These are phyloP conservation scores for Cadophora sp. DNA, from an alignment of 2,329 filamentous ascomycete species.

Conservation along the genomic window DNA sequence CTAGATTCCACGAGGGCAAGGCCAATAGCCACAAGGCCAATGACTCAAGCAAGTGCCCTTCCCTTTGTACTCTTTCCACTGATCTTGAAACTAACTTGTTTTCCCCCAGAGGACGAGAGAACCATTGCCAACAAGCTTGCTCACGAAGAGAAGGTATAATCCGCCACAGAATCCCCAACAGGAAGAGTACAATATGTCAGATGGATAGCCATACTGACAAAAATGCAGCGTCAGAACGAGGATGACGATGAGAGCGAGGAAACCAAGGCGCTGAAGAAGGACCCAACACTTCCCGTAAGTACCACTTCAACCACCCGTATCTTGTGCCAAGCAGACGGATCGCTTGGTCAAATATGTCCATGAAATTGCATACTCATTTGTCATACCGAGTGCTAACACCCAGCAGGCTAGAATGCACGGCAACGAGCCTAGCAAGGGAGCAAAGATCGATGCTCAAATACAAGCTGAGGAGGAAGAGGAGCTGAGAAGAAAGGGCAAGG, in stretches of 20 bases:
- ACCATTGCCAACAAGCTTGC: constrained; percentile 75
- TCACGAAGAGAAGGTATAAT: constrained; percentile 59
- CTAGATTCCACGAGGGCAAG: constrained; percentile 76
- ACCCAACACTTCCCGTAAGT: constrained; percentile 65
- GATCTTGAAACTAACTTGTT: constrained; percentile 30
- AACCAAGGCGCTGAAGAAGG: constrained; percentile 45
- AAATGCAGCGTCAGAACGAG: constrained; percentile 48
- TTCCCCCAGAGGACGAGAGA: constrained; percentile 68
- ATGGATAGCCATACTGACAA: constrained; percentile 27
- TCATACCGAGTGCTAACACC: constrained; percentile 12
- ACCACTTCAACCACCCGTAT: neutral
- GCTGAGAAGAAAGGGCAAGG: constrained; percentile 64
- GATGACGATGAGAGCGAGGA: constrained; percentile 50
- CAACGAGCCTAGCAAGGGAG: constrained; percentile 75
- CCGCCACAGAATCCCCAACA: neutral
- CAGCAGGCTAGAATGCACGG: constrained; percentile 67
- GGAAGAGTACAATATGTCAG: neutral
- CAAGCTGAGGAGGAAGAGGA: constrained; percentile 71
- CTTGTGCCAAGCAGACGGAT: neutral
- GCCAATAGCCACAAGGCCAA: constrained; percentile 69
- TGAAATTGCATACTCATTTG: neutral
- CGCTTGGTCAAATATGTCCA: neutral
- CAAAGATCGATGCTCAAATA: constrained; percentile 73
- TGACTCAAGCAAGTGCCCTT: constrained; percentile 71
- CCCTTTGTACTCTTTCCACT: neutral